Evolutionary conservation across 2,329 filamentous ascomycete species (phyloP), one percentile per base, ranked within the genome.

Genomic region (Purpureocillium lavendulum): DNA sequence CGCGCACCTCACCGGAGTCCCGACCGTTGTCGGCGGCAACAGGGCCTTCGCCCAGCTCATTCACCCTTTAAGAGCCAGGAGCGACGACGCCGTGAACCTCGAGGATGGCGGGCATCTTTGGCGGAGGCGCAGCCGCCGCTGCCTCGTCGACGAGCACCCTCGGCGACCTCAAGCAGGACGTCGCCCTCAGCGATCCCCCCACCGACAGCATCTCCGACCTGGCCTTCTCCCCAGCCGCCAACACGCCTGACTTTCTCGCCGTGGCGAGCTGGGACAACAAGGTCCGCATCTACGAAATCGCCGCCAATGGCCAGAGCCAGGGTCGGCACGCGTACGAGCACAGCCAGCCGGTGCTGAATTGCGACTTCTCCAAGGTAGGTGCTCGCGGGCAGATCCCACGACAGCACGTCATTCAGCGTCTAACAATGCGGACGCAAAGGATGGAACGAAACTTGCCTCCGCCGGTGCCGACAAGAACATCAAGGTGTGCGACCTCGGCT

Each of bases 191-290:
- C 44, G 76, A 82, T 48, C 84, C 85, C 12, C 92, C 92, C 16
- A 82, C 87, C 50, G 92, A 98, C 65, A 86, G 84, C 62, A 84
- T 97, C 55, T 89, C 89, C 29, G 87, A 88, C 57, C 73, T 98
- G 44, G 70, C 79, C 36, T 98, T 96, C 67, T 89, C 84, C 12
- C 79, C 83, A 55, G 71, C 55, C 55, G 66, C 45, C 55, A 70
- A 58, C 54, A 61, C 54, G 34, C 58, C 60, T 55, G 87, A 97
- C 53, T 84, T 94, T 58, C 73, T 98, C 14, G 88, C 90, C 17
- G 86, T 96, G 29, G 71, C 87, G 35, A 95, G 87, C 53, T 98
- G 92, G 92, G 92, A 98, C 66, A 94, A 94, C 70, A 94, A 95
- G 62, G 87, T 97, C 47, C 84, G 89, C 56, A 90, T 98, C 58